Evolutionary conservation across 257 asterid species (phyloP).

Genomic region (Marsdenia floribunda): DNA sequence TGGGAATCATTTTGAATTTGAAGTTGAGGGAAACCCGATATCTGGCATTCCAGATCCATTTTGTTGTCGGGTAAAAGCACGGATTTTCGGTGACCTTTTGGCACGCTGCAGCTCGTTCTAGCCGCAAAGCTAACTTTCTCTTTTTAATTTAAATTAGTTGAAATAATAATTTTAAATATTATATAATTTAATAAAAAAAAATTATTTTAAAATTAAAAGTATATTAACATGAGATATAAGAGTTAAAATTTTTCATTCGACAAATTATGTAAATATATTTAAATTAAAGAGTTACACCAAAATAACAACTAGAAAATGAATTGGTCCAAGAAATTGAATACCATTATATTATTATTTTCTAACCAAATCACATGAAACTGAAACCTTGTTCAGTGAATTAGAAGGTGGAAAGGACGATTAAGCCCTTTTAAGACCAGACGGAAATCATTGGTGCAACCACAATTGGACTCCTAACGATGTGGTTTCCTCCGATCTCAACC

Average conservation of each 20-base stretch:
- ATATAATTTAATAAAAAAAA: too few relatives aligned
- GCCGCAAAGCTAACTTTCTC: too few relatives aligned
- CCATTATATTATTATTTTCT: neutral
- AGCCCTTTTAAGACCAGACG: neutral
- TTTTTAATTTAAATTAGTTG: too few relatives aligned
- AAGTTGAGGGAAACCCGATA: conserved; percentile 26
- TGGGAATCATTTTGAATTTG: conserved; percentile 46
- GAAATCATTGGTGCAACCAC: conserved; percentile 15
- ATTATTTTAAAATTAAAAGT: too few relatives aligned
- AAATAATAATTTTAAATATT: too few relatives aligned
- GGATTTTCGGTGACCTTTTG: too few relatives aligned
- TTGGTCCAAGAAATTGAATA: neutral
- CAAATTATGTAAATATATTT: too few relatives aligned
- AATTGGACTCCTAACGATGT: conserved; percentile 46
- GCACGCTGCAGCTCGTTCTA: too few relatives aligned
- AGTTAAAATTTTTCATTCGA: too few relatives aligned
- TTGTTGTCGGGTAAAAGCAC: neutral
- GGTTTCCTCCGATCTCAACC: conserved; percentile 40
- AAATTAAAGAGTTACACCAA: too few relatives aligned
- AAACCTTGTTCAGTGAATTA: neutral
- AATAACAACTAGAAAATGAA: too few relatives aligned
- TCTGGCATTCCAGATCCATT: neutral
- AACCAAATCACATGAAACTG: neutral
- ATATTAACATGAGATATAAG: too few relatives aligned
- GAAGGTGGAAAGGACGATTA: neutral